These are phyloP conservation scores for Vicia sativa DNA, from an alignment of 306 rosid genomes.

Conservation along the genomic window DNA sequence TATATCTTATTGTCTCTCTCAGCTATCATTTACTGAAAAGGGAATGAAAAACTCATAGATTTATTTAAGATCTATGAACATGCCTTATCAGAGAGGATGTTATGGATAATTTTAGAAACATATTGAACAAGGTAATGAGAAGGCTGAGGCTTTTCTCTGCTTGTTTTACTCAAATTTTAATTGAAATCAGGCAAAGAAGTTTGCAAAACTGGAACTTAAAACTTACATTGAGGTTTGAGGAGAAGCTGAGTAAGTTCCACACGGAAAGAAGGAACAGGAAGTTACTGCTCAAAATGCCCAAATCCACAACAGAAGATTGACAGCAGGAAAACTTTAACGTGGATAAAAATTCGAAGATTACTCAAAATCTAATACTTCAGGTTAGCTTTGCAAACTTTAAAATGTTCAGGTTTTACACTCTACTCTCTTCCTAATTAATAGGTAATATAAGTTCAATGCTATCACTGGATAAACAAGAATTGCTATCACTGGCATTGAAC, in stretches of 20 bases:
- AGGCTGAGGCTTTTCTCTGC: slow-evolving; percentile 29
- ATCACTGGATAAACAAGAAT: slow-evolving; percentile 15
- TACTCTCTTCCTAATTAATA: slow-evolving; percentile 25
- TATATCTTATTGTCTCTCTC: slow-evolving; percentile 94
- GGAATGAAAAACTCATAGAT: slow-evolving; percentile 82
- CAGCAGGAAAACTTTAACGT: slow-evolving; percentile 46
- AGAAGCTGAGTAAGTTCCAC: slow-evolving; percentile 78
- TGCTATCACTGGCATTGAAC: too few species aligned
- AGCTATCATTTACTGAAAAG: slow-evolving; percentile 90
- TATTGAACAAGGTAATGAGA: slow-evolving; percentile 73
- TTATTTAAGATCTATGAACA: slow-evolving; percentile 84
- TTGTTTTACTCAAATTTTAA: slow-evolving; percentile 4
- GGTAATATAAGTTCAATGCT: not conserved
- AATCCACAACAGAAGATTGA: slow-evolving; percentile 66
- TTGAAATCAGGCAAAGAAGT: slow-evolving; percentile 76
- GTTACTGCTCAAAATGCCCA: slow-evolving; percentile 76
- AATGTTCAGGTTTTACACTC: not conserved
- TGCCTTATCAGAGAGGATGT: slow-evolving; percentile 82
- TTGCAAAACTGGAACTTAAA: slow-evolving; percentile 87
- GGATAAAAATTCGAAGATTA: slow-evolving; percentile 46
- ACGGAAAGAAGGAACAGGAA: slow-evolving; percentile 84
- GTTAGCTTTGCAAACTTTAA: slow-evolving; percentile 45
- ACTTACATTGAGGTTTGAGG: slow-evolving; percentile 86
- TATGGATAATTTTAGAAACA: slow-evolving; percentile 74
- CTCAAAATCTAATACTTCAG: slow-evolving; percentile 62